Evolutionary conservation across 2,329 filamentous ascomycete species (phyloP), one percentile per base, ranked within the genome.

Genomic region (Trichoderma arundinaceum): DNA sequence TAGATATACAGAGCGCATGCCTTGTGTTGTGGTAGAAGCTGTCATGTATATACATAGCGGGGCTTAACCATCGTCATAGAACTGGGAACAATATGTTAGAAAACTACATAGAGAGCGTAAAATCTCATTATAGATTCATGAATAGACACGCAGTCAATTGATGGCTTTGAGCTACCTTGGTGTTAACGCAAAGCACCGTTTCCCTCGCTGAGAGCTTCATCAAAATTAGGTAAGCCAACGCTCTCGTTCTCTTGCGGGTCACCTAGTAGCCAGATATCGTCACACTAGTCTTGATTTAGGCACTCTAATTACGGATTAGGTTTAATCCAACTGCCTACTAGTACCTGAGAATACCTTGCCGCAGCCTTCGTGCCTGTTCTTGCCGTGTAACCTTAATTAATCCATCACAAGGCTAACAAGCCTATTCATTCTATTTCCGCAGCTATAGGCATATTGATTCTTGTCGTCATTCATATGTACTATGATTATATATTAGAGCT

Each of bases 381-480:
- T 62, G 22, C 28, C 19, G 58, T 62, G 58, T 22, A 52, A 51
- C 48, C 38, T 62, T 33, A 39, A 62, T 33, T 19, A 39, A 41
- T 33, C 48, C 32, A 33, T 28, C 39, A 22, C 58, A 2, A 28
- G 35, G 38, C 57, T 41, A 57, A 7, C n/a, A 6, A n/a, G 10
- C 13, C 10, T 15, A 19, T 46, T 17, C 15, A 35, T 19, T 22
- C 38, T 17, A 35, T 41, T 7, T 15, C 5, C 41, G 2, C 41
- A 22, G n/a, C 28, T n/a, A 35, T 48, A 19, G 41, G 10, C 41
- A 44, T n/a, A 8, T 7, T 49, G 10, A 28, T 63, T 56, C 53
- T 38, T 49, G 33, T 19, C 46, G 9, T 13, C 12, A 8, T 28
- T 4, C 15, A 12, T 48, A 32, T 39, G 8, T 35, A 41, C 22